phyloP scores from a whole-genome alignment of 169 alveolate genomes.

The Eimeria praecox region DNA sequence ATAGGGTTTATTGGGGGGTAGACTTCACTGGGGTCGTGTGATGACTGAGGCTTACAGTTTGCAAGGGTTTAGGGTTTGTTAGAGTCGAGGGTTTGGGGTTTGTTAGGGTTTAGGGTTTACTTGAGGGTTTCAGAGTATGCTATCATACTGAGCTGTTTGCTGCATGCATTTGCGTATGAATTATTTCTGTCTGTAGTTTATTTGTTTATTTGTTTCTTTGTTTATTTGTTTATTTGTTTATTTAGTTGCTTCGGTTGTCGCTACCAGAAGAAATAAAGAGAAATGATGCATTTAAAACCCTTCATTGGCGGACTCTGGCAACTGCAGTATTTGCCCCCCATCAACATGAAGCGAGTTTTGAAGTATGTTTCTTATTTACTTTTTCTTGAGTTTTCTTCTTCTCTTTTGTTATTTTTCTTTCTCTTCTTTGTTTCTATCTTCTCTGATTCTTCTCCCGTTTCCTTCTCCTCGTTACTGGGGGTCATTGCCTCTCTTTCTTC shows the following conservation, averaged over 20 bases:
- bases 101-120: neutral
- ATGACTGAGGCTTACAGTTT: neutral
- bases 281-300: neutral
- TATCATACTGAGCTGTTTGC: too few relatives aligned
- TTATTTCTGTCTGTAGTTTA: neutral
- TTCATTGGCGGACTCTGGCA: neutral
- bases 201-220: neutral
- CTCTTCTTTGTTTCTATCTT: neutral
- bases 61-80: neutral
- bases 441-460: neutral
- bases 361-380: neutral
- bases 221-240: too few relatives aligned
- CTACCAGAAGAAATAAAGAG: neutral
- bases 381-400: too few relatives aligned
- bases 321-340: neutral
- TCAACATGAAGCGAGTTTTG: neutral
- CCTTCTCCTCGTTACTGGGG: neutral
- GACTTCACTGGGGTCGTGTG: neutral
- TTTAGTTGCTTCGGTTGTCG: slow-evolving; percentile 38
- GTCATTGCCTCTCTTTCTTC: neutral
- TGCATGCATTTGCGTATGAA: neutral
- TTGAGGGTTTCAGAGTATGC: neutral
- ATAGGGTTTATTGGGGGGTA: neutral
- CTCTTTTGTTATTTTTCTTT: neutral
- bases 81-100: neutral